Percentiles rank a stretch among this genome's conserved stretches.
Conservation (phyloP, 1,284 basidiomycete species). For the Psilocybe mexicana region DNA sequence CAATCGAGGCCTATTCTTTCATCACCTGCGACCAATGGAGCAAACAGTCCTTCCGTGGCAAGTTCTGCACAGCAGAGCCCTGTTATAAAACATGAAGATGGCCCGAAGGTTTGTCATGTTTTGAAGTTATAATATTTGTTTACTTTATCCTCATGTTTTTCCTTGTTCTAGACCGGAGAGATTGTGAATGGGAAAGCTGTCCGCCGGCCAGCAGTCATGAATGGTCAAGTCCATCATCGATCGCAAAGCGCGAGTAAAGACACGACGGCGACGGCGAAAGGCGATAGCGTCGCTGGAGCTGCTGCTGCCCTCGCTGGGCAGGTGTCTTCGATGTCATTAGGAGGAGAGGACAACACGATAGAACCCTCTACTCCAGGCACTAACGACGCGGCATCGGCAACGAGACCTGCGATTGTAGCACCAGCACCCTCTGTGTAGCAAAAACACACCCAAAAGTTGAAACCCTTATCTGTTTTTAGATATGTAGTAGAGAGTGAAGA, state of each 20-base stretch:
- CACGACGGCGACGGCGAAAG: constrained; percentile 24
- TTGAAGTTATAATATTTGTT: background rate
- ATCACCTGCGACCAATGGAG: constrained; percentile 26
- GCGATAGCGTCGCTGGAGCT: constrained; percentile 28
- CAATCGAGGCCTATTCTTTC: constrained; percentile 57
- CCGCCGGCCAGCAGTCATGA: constrained; percentile 17
- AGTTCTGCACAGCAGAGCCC: constrained; percentile 40
- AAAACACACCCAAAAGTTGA: background rate
- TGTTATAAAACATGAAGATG: constrained; percentile 40
- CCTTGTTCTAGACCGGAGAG: constrained; percentile 41
- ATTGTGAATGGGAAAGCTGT: constrained; percentile 53
- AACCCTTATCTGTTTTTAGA: constrained; percentile 6
- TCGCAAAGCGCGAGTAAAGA: constrained; percentile 23
- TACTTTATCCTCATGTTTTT: background rate
- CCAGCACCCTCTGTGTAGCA: constrained; percentile 17
- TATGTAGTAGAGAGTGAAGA: constrained; percentile 12
- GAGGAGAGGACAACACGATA: constrained; percentile 21
- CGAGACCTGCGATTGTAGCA: constrained; percentile 10
- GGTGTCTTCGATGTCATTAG: constrained; percentile 35
- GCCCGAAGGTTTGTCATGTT: constrained; percentile 36
- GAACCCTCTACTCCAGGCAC: constrained; percentile 4
- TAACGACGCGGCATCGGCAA: background rate
- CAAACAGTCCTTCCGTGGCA: constrained; percentile 14
- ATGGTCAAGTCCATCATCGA: constrained; percentile 13
- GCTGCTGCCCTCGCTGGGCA: constrained; percentile 36